Evolutionary conservation across 148 eudicot species (phyloP).

Genomic region (Persicaria maculosa): DNA sequence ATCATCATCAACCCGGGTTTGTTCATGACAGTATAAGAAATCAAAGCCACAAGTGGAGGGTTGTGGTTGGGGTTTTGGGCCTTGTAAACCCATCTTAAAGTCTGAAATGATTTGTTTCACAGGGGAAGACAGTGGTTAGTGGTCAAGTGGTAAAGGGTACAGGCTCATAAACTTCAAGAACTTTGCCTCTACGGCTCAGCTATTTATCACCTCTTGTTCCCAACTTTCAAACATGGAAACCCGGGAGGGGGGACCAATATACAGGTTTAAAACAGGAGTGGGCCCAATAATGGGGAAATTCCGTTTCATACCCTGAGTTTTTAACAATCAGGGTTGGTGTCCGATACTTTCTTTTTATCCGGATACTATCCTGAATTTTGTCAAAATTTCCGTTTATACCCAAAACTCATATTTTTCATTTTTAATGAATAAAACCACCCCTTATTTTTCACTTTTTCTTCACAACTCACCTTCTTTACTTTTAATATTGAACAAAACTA

Average conservation of each 20-base stretch:
- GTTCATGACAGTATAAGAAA: not conserved
- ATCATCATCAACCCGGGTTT: not conserved
- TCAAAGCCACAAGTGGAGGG: not conserved
- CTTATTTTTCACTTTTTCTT: too few relatives aligned
- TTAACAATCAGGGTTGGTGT: too few relatives aligned
- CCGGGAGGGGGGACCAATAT: not conserved
- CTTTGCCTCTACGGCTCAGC: not conserved
- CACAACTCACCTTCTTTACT: too few relatives aligned
- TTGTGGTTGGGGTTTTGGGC: not conserved
- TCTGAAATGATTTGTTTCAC: not conserved
- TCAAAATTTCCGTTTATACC: too few relatives aligned
- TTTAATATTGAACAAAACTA: too few relatives aligned
- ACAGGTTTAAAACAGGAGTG: not conserved
- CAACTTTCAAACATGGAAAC: not conserved
- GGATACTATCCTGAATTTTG: too few relatives aligned
- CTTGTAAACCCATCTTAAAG: not conserved
- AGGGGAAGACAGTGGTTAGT: not conserved
- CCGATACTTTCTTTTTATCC: too few relatives aligned
- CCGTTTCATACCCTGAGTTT: too few relatives aligned
- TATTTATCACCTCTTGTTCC: constrained; percentile 1
- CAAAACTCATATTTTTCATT: too few relatives aligned
- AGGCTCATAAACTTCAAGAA: not conserved
- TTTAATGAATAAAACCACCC: too few relatives aligned
- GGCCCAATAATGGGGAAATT: too few relatives aligned
- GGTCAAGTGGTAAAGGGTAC: too few relatives aligned